Conservation (phyloP, 192 early-diverging fungal species). For the Lunasporangiospora selenospora region DNA sequence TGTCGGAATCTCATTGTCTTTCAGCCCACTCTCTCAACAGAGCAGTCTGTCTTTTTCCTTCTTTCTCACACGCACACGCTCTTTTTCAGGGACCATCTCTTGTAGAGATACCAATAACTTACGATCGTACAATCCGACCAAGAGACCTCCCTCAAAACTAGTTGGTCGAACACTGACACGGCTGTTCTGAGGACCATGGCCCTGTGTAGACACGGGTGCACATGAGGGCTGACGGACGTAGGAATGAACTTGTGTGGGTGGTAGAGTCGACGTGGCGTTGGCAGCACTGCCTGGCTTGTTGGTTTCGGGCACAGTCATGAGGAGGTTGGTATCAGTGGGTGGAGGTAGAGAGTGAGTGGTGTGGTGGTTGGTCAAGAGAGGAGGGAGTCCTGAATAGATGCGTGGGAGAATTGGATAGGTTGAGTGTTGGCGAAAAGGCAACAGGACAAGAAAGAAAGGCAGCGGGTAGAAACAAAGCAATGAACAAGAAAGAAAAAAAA, state of each 20-base stretch:
- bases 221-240: constrained; percentile 27
- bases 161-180: constrained; percentile 41
- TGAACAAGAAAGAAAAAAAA: background rate
- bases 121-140: constrained; percentile 46
- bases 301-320: constrained; percentile 38
- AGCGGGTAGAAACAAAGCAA: background rate
- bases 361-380: background rate
- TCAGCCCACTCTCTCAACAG: no score
- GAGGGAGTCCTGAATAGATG: background rate
- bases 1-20: no score
- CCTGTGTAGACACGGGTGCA: constrained; percentile 19
- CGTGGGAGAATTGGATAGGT: background rate
- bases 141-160: constrained; percentile 39
- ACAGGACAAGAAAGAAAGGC: background rate
- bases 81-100: no score
- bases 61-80: no score
- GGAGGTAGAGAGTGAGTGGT: background rate
- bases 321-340: background rate
- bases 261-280: constrained; percentile 7
- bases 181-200: constrained; percentile 30
- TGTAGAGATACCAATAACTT: no score
- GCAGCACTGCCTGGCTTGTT: constrained; percentile 8
- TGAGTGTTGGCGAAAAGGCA: background rate
- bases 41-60: no score
- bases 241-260: constrained; percentile 27